Base-by-base conservation (phyloP, 164 flowering plant genomes). In the Santalum album region DNA sequence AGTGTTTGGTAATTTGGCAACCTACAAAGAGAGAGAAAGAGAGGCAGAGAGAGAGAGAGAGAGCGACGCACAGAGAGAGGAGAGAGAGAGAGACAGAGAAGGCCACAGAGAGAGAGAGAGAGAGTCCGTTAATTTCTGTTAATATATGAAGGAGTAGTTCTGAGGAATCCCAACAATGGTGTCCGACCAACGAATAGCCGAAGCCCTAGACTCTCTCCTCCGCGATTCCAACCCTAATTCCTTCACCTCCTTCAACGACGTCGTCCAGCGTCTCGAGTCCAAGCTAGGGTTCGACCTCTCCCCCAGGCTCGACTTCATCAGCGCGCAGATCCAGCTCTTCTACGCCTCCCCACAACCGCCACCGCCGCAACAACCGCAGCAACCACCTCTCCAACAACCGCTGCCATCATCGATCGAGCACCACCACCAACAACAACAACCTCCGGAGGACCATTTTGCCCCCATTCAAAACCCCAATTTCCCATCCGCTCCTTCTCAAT, bases 121-220 rank as follows among this genome's bases (percentile, higher is more conserved):
- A 35, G 24, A 10, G 49, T 45, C 49, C 49, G 49, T 45, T 20
- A 45, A 45, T 45, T 45, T 45, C 49, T 45, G 25, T 20, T 45
- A 45, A 20, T 22, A 45, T 45, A 45, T 45, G 49, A 45, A 21
- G 19, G 49, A 20, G n/a, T n/a, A n/a, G 12, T 6, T 7, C 16
- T 22, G 3, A 20, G 52, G 21, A 49, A 10, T 63, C 18, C 32
- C 58, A 58, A 27, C 58, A 52, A 82, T 80, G 87, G 87, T 65
- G 71, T 61, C 83, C 25, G 96, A 88, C 76, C 87, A 83, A 52
- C 81, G 86, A 23, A 71, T 88, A 56, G 86, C 78, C 4, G 61
- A 75, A 61, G 86, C 72, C 0, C 67, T 88, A 20, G 82, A 77
- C 62, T 50, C 72, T 6, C 58, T 88, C 25, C 80, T 88, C 51